Evolutionary conservation across 169 alveolate species (phyloP).

Genomic region (Plasmodium adleri): DNA sequence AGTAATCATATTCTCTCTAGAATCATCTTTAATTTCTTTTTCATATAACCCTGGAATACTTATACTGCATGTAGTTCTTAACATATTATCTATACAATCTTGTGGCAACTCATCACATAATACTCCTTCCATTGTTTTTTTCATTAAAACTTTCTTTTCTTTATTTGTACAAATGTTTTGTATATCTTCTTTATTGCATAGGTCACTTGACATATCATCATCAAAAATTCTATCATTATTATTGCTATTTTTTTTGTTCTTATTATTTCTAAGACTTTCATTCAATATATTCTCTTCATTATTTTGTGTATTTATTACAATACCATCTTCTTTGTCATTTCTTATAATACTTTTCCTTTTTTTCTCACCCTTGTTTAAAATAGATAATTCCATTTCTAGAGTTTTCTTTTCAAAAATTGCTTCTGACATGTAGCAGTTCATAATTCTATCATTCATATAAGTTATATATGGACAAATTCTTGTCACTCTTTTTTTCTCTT

Average conservation of each 20-base stretch:
- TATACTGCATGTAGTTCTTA: neutral
- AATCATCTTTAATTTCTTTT: neutral
- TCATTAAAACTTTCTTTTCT: neutral
- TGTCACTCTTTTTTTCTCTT: too few species aligned
- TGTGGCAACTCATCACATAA: slow-evolving; percentile 21
- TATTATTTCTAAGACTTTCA: slow-evolving; percentile 1
- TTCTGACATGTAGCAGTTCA: neutral
- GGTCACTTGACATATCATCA: neutral
- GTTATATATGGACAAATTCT: neutral
- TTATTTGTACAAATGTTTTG: neutral
- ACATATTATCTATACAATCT: slow-evolving; percentile 20
- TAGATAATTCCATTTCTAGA: slow-evolving; percentile 16
- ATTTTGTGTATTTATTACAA: neutral
- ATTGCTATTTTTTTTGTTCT: neutral
- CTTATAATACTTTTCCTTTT: neutral
- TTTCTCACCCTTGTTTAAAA: neutral
- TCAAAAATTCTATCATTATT: too few species aligned
- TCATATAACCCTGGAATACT: too few species aligned
- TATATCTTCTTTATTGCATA: slow-evolving; percentile 2
- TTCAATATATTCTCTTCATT: slow-evolving; percentile 10
- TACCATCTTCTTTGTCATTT: neutral
- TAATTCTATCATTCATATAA: neutral
- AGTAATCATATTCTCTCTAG: neutral
- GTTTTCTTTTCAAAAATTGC: neutral
- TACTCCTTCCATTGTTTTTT: neutral